Conservation (phyloP, 768 basidiomycete genomes). For the Panus rudis region DNA sequence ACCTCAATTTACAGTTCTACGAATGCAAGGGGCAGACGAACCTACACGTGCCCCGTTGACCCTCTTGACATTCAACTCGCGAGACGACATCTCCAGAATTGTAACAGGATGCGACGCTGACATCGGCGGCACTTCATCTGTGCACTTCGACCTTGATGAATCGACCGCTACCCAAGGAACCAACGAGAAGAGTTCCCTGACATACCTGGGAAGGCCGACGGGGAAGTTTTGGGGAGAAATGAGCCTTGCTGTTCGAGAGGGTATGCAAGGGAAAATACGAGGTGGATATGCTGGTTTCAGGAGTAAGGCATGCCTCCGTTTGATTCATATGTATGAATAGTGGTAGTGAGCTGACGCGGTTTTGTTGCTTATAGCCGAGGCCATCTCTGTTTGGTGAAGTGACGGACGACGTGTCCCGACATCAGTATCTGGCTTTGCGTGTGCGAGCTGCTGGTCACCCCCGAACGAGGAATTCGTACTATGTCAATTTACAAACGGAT, state of each 20-base stretch:
- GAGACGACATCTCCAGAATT: constrained; percentile 50
- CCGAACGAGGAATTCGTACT: constrained; percentile 77
- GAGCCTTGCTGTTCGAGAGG: constrained; percentile 58
- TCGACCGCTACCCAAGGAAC: constrained; percentile 29
- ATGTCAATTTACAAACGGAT: constrained; percentile 89
- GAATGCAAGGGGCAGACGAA: constrained; percentile 70
- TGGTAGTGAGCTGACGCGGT: background rate
- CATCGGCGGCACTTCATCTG: constrained; percentile 78
- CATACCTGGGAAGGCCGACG: constrained; percentile 35
- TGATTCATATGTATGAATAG: background rate
- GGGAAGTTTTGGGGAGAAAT: constrained; percentile 79
- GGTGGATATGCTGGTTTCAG: constrained; percentile 90
- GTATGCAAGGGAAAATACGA: constrained; percentile 61
- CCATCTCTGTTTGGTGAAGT: constrained; percentile 85
- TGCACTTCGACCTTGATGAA: constrained; percentile 65
- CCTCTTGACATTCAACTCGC: constrained; percentile 58
- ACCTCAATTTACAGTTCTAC: constrained; percentile 40
- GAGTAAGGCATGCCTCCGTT: constrained; percentile 53
- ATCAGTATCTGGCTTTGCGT: constrained; percentile 75
- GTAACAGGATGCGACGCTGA: constrained; percentile 84
- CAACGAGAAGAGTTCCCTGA: background rate
- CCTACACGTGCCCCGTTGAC: constrained; percentile 56
- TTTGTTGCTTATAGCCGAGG: constrained; percentile 40
- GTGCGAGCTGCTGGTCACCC: constrained; percentile 74
- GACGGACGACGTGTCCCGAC: constrained; percentile 75